Evolutionary conservation across 1,284 basidiomycete species (phyloP).

Genomic region (Papiliotrema laurentii): DNA sequence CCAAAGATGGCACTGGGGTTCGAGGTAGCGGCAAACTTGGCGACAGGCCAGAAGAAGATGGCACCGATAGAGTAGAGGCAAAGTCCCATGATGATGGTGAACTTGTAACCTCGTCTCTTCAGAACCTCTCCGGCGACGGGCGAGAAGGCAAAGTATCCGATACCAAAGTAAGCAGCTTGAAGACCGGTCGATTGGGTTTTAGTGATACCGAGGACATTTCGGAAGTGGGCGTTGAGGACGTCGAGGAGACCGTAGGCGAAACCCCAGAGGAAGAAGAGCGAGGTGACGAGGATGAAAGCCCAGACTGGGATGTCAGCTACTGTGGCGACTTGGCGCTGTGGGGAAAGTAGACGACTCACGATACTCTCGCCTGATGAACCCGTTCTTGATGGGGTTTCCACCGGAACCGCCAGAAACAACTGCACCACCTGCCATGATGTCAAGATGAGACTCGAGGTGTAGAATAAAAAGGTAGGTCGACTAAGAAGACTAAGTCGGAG

Average conservation of each 20-base stretch:
- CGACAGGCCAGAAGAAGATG: slow-evolving; percentile 76
- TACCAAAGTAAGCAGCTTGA: slow-evolving; percentile 72
- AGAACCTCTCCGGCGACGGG: slow-evolving; percentile 48
- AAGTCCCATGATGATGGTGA: slow-evolving; percentile 60
- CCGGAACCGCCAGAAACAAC: slow-evolving; percentile 26
- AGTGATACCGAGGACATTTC: slow-evolving; percentile 65
- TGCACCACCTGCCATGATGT: slow-evolving; percentile 44
- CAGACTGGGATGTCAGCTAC: slow-evolving; percentile 25
- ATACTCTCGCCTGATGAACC: slow-evolving; percentile 36
- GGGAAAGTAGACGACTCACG: slow-evolving; percentile 25
- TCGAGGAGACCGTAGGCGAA: slow-evolving; percentile 65
- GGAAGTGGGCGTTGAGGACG: slow-evolving; percentile 69
- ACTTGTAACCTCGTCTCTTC: slow-evolving; percentile 50
- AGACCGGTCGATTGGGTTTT: slow-evolving; percentile 76
- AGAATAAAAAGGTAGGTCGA: not conserved
- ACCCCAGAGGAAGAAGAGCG: slow-evolving; percentile 73
- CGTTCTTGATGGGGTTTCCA: slow-evolving; percentile 34
- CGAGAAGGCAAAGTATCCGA: slow-evolving; percentile 54
- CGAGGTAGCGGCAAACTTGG: slow-evolving; percentile 52
- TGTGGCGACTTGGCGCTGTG: not conserved
- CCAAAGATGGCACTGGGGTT: slow-evolving; percentile 55
- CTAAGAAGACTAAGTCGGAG: not conserved
- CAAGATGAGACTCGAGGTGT: not conserved
- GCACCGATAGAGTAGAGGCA: slow-evolving; percentile 67
- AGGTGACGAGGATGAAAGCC: slow-evolving; percentile 68